phyloP scores from a whole-genome alignment of 2,329 filamentous ascomycete genomes.

The Nemania sp. region DNA sequence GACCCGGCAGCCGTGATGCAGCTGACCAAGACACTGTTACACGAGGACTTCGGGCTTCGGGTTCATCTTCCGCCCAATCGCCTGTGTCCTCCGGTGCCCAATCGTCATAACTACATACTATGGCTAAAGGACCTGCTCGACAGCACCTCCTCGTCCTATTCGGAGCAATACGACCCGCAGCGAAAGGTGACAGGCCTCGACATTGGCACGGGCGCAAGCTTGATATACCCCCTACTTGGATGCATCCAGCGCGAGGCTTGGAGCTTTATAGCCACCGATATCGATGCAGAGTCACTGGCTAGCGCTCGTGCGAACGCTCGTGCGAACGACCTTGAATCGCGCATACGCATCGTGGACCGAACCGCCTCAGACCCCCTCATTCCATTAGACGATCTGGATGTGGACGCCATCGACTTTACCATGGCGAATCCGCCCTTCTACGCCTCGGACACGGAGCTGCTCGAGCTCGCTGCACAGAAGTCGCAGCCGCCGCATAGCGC shows the following conservation, averaged over 20 bases:
- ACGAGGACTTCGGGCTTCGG: conserved; percentile 72
- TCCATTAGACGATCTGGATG: conserved; percentile 59
- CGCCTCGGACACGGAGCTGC: conserved; percentile 70
- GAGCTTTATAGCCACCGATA: conserved; percentile 78
- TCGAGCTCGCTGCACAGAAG: conserved; percentile 68
- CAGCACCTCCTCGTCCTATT: conserved; percentile 61
- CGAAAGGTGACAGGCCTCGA: conserved; percentile 73
- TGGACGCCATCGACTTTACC: conserved; percentile 70
- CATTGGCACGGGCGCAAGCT: conserved; percentile 87
- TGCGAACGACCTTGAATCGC: conserved; percentile 64
- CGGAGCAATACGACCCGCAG: conserved; percentile 47
- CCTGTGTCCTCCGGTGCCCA: conserved; percentile 81
- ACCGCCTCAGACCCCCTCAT: conserved; percentile 60
- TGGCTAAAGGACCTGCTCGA: conserved; percentile 87
- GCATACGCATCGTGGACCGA: conserved; percentile 68
- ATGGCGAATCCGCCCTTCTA: conserved; percentile 99
- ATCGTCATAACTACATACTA: conserved; percentile 84
- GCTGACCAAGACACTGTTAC: conserved; percentile 78
- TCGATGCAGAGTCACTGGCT: conserved; percentile 71
- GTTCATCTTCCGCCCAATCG: conserved; percentile 76
- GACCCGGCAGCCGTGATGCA: conserved; percentile 77
- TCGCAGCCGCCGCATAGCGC: conserved; percentile 69
- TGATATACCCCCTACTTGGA: conserved; percentile 87
- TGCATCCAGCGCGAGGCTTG: conserved; percentile 69
- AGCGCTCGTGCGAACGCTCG: conserved; percentile 71